Base-by-base conservation (phyloP, 2,329 filamentous ascomycete species). In the Xylaria sp. region DNA sequence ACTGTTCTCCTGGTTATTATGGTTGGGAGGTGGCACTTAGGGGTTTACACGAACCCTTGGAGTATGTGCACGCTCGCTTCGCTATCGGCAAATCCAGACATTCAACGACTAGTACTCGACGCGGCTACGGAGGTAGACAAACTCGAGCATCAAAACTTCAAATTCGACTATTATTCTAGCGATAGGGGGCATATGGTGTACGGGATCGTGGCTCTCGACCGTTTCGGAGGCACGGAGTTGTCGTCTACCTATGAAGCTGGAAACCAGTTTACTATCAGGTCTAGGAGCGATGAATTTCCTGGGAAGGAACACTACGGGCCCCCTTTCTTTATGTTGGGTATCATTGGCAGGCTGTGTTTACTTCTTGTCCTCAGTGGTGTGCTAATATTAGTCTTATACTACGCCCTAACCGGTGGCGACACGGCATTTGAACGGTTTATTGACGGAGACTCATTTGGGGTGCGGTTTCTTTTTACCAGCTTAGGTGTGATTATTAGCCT, bases 381-480 rank as follows among this genome's bases (percentile, higher is more conserved):
- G 15, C 65, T 81, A 36, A 70, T 72, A 6, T 50, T 82, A 6
- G 78, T 82, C 23, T 65, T 79, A 9, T 81, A 81, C 65, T 82
- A 82, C 64, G 74, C 79, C 48, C 76, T 72, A 43, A 80, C 78
- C 0, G 75, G 75, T 0, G 75, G 73, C 15, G 72, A 80, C 48
- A 78, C 78, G 1, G 68, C 72, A 4, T 83, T 83, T 39, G 80
- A 83, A 63, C 70, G 67, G 0, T 83, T 83, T 64, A 83, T 83
- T 78, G 77, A 79, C 60, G 76, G 76, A 41, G 75, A 81, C 60
- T 75, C 75, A 1, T 81, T 82, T 43, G 80, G 81, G 0, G 78
- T 81, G 3, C 73, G 77, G 10, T 81, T 82, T 41, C 70, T 83
- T 13, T 82, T 83, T 65, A 80, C 81, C 0, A 67, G 74, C 6